These are phyloP conservation scores for Calonectria pauciramosa DNA, from an alignment of 2,329 filamentous ascomycete species.

Conservation along the genomic window DNA sequence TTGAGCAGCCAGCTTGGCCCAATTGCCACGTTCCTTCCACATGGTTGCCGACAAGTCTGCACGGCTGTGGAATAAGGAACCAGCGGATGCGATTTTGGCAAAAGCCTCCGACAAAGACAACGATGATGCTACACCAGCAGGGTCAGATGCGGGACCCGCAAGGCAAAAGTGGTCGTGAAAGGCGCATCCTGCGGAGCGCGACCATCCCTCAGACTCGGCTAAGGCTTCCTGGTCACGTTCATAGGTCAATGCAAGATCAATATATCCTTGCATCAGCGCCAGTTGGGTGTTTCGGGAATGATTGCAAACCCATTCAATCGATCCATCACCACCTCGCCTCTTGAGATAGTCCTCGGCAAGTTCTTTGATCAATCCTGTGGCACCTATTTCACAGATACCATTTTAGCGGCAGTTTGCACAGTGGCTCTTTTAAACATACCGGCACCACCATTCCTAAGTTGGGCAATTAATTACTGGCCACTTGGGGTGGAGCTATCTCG, in stretches of 20 bases:
- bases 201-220: conserved; percentile 2
- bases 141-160: neutral
- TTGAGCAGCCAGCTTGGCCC: neutral
- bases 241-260: conserved; percentile 12
- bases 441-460: neutral
- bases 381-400: neutral
- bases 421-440: neutral
- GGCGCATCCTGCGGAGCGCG: neutral
- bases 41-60: conserved; percentile 7
- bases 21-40: conserved; percentile 13
- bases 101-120: neutral
- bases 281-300: conserved; percentile 12
- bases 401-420: neutral
- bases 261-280: conserved; percentile 3
- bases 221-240: conserved; percentile 11
- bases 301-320: conserved; percentile 12
- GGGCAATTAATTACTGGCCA: neutral
- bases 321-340: neutral
- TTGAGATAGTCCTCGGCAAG: conserved; percentile 9
- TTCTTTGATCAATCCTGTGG: conserved; percentile 6
- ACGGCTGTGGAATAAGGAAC: neutral
- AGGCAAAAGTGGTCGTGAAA: conserved; percentile 16
- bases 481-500: neutral
- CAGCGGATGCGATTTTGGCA: neutral
- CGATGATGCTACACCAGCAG: neutral